A percentile compares a stretch with the other conserved stretches of the same genome.
Conservation (phyloP, 768 basidiomycete genomes). For the Psilocybe cubensis region DNA sequence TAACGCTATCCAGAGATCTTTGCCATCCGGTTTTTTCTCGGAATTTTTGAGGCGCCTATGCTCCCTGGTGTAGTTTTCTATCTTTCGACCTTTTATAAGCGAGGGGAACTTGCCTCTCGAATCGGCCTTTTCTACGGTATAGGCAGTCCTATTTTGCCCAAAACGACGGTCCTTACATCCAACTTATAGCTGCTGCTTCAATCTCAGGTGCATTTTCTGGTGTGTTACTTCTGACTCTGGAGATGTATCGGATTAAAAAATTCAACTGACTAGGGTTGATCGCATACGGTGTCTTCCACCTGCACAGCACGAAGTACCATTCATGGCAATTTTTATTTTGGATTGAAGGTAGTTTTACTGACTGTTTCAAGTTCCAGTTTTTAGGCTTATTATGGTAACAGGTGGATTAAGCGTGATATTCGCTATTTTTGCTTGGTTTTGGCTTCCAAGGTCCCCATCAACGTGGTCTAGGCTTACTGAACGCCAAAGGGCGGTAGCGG, state of each 20-base stretch:
- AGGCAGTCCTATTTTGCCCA: conserved; percentile 20
- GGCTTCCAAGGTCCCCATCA: conserved; percentile 46
- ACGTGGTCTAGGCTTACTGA: conserved; percentile 42
- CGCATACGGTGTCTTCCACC: conserved; percentile 56
- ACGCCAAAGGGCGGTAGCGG: conserved; percentile 44
- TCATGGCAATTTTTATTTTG: conserved; percentile 57
- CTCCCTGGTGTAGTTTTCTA: conserved; percentile 54
- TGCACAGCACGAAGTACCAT: conserved; percentile 42
- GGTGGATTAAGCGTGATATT: conserved; percentile 45
- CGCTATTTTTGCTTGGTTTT: conserved; percentile 48
- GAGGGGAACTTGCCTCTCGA: conserved; percentile 53
- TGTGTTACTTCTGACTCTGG: conserved; percentile 8
- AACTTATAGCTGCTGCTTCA: conserved; percentile 40
- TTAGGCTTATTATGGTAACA: conserved; percentile 16
- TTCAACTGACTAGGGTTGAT: conserved; percentile 37
- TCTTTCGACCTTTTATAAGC: conserved; percentile 54
- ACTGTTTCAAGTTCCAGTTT: not conserved
- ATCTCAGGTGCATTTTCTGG: conserved; percentile 53
- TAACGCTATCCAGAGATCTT: conserved; percentile 39
- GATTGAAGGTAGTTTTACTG: conserved; percentile 54
- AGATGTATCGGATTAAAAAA: not conserved
- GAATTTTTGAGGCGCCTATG: conserved; percentile 54
- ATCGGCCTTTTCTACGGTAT: conserved; percentile 53
- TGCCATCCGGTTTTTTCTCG: conserved; percentile 52
- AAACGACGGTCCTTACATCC: not conserved